Evolutionary conservation across 2,329 filamentous ascomycete genomes (phyloP), one percentile per base, ranked within the genome.

Genomic region (Fusarium sacchari): DNA sequence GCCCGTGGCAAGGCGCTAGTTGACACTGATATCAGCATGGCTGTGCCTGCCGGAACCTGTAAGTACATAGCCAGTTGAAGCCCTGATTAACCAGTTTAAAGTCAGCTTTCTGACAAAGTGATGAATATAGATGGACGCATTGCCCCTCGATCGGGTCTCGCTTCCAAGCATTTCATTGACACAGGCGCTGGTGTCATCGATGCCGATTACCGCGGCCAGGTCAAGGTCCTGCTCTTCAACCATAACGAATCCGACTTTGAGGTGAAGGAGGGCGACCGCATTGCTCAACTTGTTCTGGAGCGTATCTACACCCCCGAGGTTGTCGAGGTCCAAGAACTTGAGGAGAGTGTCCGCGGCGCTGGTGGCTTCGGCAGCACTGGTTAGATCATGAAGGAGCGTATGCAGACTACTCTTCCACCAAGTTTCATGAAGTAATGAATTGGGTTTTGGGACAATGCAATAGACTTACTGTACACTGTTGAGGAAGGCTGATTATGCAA

Each of bases 131-230:
- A 98, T 81, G 96, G 96, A 75, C 92, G 95, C 65, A 91, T 97
- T 62, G 95, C 95, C 7, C 95, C 95, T 15, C 93, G 95, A 74
- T 96, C 94, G n/a, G 95, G 95, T 53, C 91, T 97, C 40, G 96
- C 96, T 6, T 88, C 91, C 69, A 99, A 99, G 86, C 91, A 98
- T 85, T 96, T 95, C 84, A 98, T 99, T 81, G 95, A 98, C 82
- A 96, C 94, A 0, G 95, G 97, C 71, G 96, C 96, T 1, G 96
- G 96, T 61, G 96, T 99, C 73, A 98, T 99, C 78, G 96, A 99
- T 83, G 95, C 96, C 39, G 96, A 99, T 84, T 99, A 99, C 86
- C 90, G 96, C 40, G 96, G 96, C 26, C 93, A 93, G 76, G 92
- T 99, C 79, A 97, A 97, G 87, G 93, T 99, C 32, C 88, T 99